These are phyloP conservation scores for Hysterangium stoloniferum DNA, from an alignment of 768 basidiomycete species.

Conservation along the genomic window DNA sequence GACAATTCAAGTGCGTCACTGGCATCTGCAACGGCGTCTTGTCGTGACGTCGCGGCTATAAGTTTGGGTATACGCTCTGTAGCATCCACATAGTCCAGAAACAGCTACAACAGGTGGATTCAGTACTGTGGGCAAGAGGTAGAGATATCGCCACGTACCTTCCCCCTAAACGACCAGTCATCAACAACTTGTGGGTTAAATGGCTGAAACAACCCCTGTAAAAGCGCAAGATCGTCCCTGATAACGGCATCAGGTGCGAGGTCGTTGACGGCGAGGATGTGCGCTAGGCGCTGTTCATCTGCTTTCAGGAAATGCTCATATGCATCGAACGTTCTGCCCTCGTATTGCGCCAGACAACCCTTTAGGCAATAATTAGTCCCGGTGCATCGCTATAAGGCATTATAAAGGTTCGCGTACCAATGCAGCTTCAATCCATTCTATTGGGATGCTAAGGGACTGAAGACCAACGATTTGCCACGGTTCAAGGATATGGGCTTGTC, in stretches of 20 bases:
- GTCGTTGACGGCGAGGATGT: constrained; percentile 76
- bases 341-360: constrained; percentile 58
- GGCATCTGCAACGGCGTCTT: constrained; percentile 37
- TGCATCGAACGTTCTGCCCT: constrained; percentile 59
- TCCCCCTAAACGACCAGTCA: constrained; percentile 79
- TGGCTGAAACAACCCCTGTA: constrained; percentile 59
- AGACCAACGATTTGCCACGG: constrained; percentile 69
- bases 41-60: constrained; percentile 32
- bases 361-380: constrained; percentile 21
- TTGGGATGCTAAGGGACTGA: constrained; percentile 66
- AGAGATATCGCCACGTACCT: constrained; percentile 38
- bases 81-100: constrained; percentile 64
- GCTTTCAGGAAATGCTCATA: constrained; percentile 73
- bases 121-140: constrained; percentile 6
- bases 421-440: constrained; percentile 84
- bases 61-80: constrained; percentile 55
- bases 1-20: constrained; percentile 48
- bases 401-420: constrained; percentile 42
- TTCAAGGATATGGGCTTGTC: constrained; percentile 57
- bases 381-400: not conserved
- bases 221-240: constrained; percentile 51
- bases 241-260: constrained; percentile 86
- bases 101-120: constrained; percentile 36
- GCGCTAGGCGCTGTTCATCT: constrained; percentile 63
- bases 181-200: constrained; percentile 55